Percentiles rank a stretch among this genome's conserved stretches.
Conservation (phyloP, 2,329 filamentous ascomycete genomes). For the Xylaria sp. region DNA sequence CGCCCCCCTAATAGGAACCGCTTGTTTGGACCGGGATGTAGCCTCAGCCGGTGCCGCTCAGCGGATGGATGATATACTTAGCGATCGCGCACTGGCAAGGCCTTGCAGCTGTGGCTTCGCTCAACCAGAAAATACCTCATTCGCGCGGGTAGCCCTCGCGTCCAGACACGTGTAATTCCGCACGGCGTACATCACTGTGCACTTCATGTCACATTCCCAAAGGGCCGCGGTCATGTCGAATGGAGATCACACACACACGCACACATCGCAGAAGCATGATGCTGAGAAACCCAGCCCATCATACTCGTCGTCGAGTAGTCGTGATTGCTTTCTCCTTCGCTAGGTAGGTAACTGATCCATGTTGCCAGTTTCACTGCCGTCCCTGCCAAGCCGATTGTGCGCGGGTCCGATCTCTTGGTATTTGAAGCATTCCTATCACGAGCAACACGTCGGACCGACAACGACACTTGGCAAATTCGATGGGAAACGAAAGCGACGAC, state of each 20-base stretch:
- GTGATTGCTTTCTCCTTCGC: not conserved
- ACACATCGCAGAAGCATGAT: not conserved
- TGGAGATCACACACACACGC: too few relatives aligned
- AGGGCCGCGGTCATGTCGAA: not conserved
- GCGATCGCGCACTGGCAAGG: conserved; percentile 8
- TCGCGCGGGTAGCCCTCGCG: not conserved
- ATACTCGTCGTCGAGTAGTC: not conserved
- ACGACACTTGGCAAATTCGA: conserved; percentile 25
- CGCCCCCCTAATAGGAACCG: not conserved
- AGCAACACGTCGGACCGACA: conserved; percentile 31
- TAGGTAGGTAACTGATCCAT: conserved; percentile 5
- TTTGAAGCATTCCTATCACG: conserved; percentile 19
- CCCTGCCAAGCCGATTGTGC: conserved; percentile 30
- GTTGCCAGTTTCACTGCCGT: conserved; percentile 26
- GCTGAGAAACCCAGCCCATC: not conserved
- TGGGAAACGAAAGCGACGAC: conserved; percentile 15
- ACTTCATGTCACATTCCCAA: conserved; percentile 18
- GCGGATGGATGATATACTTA: conserved; percentile 4
- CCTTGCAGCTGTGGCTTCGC: conserved; percentile 24
- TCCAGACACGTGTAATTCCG: not conserved
- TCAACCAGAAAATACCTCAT: conserved; percentile 24
- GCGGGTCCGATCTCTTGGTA: conserved; percentile 30
- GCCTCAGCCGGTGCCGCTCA: not conserved
- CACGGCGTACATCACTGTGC: conserved; percentile 23
- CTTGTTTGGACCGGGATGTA: not conserved